Evolutionary conservation across 306 rosid genomes (phyloP), one percentile per base, ranked within the genome.

Genomic region (Inga laurina): DNA sequence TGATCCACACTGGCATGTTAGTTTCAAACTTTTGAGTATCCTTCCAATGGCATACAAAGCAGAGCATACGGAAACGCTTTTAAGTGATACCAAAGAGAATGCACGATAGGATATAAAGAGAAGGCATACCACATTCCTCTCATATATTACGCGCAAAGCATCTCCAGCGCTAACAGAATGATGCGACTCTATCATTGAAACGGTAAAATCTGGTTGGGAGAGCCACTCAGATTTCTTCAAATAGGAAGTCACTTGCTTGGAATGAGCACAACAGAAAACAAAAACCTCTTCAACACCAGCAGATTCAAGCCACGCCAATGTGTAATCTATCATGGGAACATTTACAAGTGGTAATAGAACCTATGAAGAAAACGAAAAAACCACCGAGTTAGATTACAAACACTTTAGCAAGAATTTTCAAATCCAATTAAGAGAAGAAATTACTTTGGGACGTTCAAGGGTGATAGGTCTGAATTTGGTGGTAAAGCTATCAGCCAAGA

Each of bases 251-350:
- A 97, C 97, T 86, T 97, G 99, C 76, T 91, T 92, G 7, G 99
- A 85, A 80, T 97, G 97, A 84, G 98, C 92, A 74, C 98, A 97
- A 78, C 98, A 94, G 85, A 97, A 97, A 32, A 94, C 97, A 61
- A 94, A 90, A 78, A 97, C 99, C 90, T 97, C 99, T 84, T 94
- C 99, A 5, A 97, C 93, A 24, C 97, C 98, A 2, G 99, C 98
- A 3, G 97, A 97, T 89, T 97, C 99, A 32, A 97, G 97, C 98
- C 99, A 97, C 0, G 95, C 90, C 83, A 97, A 80, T 21, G 98
- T 88, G 89, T 94, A 97, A 84, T 92, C 81, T 70, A 97, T 94
- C 99, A 97, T 91, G 2, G 98, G 99, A 78, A 88, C 94, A 82
- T 97, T 97, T 34, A 90, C 97, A 3, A 97, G 75, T 3, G 99